Conservation (phyloP, 108 stramenopile species). For the Mediolabrus comicus region DNA sequence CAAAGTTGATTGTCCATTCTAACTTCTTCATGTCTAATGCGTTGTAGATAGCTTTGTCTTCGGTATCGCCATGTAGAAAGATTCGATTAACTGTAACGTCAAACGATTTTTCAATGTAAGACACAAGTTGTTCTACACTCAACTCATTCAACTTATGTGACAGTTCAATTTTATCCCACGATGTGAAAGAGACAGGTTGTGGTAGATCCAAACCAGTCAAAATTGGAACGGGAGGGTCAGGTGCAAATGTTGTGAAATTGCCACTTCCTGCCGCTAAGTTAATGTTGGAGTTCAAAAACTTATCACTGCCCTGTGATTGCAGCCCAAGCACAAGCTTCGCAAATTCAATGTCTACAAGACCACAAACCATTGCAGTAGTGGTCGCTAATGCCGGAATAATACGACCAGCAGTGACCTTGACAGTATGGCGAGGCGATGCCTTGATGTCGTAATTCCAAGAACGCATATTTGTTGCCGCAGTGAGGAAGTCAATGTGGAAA, state of each 20-base stretch:
- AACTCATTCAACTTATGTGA: conserved; percentile 41
- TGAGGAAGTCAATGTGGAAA: conserved; percentile 79
- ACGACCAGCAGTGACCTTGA: conserved; percentile 77
- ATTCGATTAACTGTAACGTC: conserved; percentile 54
- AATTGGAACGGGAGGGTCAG: conserved; percentile 55
- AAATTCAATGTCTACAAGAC: conserved; percentile 80
- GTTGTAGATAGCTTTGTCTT: conserved; percentile 52
- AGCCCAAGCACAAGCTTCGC: conserved; percentile 69
- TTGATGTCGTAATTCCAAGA: conserved; percentile 83
- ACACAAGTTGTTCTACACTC: conserved; percentile 51
- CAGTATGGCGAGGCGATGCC: conserved; percentile 71
- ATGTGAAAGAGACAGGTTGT: conserved; percentile 50
- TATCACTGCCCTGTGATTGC: conserved; percentile 52
- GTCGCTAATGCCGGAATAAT: conserved; percentile 86
- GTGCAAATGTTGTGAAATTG: conserved; percentile 58
- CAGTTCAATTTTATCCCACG: conserved; percentile 61
- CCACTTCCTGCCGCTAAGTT: conserved; percentile 57
- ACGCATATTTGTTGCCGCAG: conserved; percentile 70
- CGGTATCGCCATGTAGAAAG: conserved; percentile 41
- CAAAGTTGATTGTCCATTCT: conserved; percentile 51
- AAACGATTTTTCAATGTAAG: conserved; percentile 45
- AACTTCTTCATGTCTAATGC: conserved; percentile 54
- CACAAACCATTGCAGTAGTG: conserved; percentile 87
- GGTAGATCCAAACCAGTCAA: conserved; percentile 40
- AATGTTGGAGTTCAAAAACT: conserved; percentile 61